A percentile compares a stretch with the other conserved stretches of the same genome.
These are phyloP conservation scores for Collybiopsis confluens DNA, from an alignment of 768 basidiomycete species.

Conservation along the genomic window DNA sequence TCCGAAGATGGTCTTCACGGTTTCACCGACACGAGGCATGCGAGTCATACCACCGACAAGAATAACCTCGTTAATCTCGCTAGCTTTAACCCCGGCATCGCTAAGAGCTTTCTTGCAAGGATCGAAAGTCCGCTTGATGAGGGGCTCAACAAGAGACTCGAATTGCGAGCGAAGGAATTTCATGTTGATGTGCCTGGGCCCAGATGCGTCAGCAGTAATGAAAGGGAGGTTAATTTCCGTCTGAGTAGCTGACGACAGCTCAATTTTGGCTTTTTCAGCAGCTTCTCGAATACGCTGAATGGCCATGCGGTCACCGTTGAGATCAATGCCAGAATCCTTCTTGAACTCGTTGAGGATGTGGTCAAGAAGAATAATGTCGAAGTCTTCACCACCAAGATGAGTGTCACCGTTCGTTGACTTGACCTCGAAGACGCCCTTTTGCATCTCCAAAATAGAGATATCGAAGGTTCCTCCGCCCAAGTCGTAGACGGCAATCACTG, in stretches of 20 bases:
- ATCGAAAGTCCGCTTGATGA: conserved; percentile 87
- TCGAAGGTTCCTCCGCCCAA: conserved; percentile 98
- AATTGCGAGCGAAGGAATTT: conserved; percentile 88
- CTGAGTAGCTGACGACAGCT: conserved; percentile 89
- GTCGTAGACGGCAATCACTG: conserved; percentile 96
- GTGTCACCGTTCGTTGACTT: conserved; percentile 99
- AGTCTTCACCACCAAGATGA: conserved; percentile 95
- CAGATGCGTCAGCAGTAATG: conserved; percentile 93
- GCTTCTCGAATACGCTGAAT: conserved; percentile 99
- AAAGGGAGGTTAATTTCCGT: conserved; percentile 98
- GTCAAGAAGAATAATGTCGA: conserved; percentile 87
- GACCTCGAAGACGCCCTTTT: conserved; percentile 99
- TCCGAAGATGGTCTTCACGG: conserved; percentile 91
- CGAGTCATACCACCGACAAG: conserved; percentile 98
- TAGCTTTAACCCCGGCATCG: conserved; percentile 91
- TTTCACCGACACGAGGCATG: conserved; percentile 94
- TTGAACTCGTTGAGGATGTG: conserved; percentile 89
- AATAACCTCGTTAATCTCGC: conserved; percentile 94
- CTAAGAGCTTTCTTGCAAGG: conserved; percentile 97
- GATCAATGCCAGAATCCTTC: conserved; percentile 82
- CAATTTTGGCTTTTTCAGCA: conserved; percentile 99
- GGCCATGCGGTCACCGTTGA: conserved; percentile 87
- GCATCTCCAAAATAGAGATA: conserved; percentile 99
- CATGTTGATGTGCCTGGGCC: conserved; percentile 95
- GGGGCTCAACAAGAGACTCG: conserved; percentile 76